Conservation (phyloP, 2,329 filamentous ascomycete genomes). For the Orbilia oligospora region DNA sequence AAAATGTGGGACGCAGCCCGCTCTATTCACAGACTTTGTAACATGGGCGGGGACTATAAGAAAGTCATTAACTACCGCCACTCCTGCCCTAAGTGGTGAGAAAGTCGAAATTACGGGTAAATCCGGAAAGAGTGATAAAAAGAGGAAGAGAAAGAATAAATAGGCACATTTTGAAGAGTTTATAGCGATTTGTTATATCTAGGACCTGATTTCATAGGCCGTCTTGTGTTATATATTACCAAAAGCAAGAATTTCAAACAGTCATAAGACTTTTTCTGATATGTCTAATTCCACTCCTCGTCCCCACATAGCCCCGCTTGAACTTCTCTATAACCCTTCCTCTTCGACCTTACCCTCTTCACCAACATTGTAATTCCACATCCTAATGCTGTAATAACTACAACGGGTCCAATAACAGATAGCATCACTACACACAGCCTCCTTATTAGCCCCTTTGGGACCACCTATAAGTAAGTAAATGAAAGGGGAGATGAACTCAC, state of each 20-base stretch:
- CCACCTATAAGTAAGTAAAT: not conserved
- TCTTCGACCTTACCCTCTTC: constrained; percentile 10
- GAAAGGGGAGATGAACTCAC: constrained; percentile 25
- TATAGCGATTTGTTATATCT: not conserved
- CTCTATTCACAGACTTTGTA: constrained; percentile 55
- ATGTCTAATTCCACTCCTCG: constrained; percentile 45
- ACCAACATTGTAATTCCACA: constrained; percentile 3
- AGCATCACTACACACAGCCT: constrained; percentile 21
- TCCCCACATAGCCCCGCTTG: constrained; percentile 21
- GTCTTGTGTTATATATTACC: constrained; percentile 23
- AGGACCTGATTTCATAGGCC: not conserved
- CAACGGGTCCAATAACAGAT: constrained; percentile 24
- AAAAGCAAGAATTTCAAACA: constrained; percentile 8
- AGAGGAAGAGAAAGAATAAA: constrained; percentile 51
- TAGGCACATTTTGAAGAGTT: not conserved
- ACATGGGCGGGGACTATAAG: constrained; percentile 57
- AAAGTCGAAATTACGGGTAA: constrained; percentile 50
- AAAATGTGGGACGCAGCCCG: constrained; percentile 47
- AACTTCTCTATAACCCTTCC: constrained; percentile 42
- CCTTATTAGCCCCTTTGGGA: not conserved
- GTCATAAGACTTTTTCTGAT: not conserved
- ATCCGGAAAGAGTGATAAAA: constrained; percentile 34
- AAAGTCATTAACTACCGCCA: constrained; percentile 28
- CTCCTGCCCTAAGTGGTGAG: not conserved
- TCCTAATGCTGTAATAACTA: constrained; percentile 14